Percentiles rank a stretch among this genome's conserved stretches.
phyloP scores from a whole-genome alignment of 805 yeast species.

The Lachancea sp. region DNA sequence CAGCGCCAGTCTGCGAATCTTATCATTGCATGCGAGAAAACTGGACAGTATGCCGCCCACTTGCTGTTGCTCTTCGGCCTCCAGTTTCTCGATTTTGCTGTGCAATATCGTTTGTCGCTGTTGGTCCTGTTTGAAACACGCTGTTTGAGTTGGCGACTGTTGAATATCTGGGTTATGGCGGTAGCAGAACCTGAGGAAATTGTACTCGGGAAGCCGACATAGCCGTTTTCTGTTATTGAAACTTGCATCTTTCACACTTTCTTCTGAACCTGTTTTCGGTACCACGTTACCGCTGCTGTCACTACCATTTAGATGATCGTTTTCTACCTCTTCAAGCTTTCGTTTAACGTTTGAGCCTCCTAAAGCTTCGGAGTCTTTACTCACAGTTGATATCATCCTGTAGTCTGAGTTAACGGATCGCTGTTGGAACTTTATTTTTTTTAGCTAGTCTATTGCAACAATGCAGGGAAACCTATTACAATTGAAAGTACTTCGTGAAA shows the following conservation, averaged over 20 bases:
- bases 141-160: conserved; percentile 34
- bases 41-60: conserved; percentile 60
- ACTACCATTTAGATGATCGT: background rate
- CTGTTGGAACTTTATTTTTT: too few species aligned
- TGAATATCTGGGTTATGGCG: conserved; percentile 87
- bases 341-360: background rate
- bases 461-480: too few species aligned
- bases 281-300: background rate
- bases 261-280: background rate
- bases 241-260: background rate
- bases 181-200: conserved; percentile 72
- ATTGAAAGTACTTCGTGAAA: too few species aligned
- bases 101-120: conserved; percentile 27
- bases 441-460: too few species aligned
- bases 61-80: conserved; percentile 70
- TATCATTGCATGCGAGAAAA: conserved; percentile 64
- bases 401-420: background rate
- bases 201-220: conserved; percentile 35
- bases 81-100: conserved; percentile 40
- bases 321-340: background rate
- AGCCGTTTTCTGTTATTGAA: background rate
- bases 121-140: conserved; percentile 27
- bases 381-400: background rate
- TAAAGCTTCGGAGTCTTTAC: background rate
- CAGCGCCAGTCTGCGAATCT: conserved; percentile 66